Evolutionary conservation across 2,329 filamentous ascomycete species (phyloP), one percentile per base, ranked within the genome.

Genomic region (Exophiala bonariae): DNA sequence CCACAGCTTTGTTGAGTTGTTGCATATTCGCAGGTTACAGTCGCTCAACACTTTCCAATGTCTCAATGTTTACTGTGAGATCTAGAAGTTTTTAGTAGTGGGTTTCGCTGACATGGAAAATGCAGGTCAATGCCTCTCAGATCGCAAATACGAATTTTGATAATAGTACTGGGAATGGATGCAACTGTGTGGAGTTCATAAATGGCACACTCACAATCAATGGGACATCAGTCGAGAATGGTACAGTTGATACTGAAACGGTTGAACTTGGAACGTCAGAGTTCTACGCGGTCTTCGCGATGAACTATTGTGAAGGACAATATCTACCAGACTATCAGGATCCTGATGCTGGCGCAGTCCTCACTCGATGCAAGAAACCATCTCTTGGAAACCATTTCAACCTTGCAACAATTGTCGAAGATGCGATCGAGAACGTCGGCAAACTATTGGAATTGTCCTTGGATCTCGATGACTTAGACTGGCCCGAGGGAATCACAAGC

Each of bases 151-250:
- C 41, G 1, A 35, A 30, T 16, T 44, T 44, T 19, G 35, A 34
- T 9, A 44, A 44, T 20, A 34, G 41, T 8, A 44, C 41, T 4
- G 41, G 41, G 19, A 44, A 44, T 34, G 41, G 41, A 18, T 44
- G 41, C 20, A 44, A 36, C n/a, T 44, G 41, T 36, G 41, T 44
- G 13, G 41, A 44, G 18, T 44, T 44, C 17, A 14, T 36, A 5
- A 36, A 44, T 17, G 41, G 41, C 18, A 36, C 32, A 10, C 41
- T 44, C 5, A 44, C 41, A 14, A 36, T 44, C 18, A 44, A 44
- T 17, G 41, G 41, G 3, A 42, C 40, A 4, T 28, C 19, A 20
- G 32, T 30, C 7, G 13, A 23, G 9, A 32, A 44, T 22, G 28
- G 19, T 5, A 44, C 41, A 3, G 18, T 44, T 31, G 23, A 14